Percentiles rank a stretch among this genome's conserved stretches.
Evolutionary conservation across 2,329 filamentous ascomycete genomes (phyloP).

Genomic region (Claviceps spartinae): DNA sequence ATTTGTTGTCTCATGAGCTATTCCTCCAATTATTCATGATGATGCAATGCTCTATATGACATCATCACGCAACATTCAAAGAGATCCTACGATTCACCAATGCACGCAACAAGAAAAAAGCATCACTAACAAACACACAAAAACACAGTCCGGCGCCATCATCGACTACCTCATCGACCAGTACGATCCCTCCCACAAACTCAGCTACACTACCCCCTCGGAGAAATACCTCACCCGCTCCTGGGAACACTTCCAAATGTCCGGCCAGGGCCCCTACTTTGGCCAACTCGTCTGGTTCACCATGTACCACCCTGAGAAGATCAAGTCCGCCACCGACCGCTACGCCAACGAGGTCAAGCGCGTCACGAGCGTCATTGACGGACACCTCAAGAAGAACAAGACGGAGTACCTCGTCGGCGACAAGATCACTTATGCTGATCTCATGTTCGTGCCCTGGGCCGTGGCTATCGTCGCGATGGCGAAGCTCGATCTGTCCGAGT

Average conservation of each 20-base stretch:
- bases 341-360: conserved; percentile 17
- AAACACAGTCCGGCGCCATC: conserved; percentile 11
- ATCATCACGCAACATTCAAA: too few relatives aligned
- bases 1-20: too few relatives aligned
- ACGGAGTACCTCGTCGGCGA: conserved; percentile 12
- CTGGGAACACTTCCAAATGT: conserved; percentile 12
- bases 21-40: too few relatives aligned
- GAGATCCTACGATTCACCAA: too few relatives aligned
- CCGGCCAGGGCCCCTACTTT: conserved; percentile 18
- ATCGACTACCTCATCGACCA: conserved; percentile 13
- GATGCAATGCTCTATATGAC: too few relatives aligned
- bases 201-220: conserved; percentile 5
- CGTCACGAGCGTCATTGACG: conserved; percentile 15
- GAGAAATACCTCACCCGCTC: conserved; percentile 8
- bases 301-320: conserved; percentile 10
- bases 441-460: conserved; percentile 14
- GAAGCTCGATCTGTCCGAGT: neutral
- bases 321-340: conserved; percentile 16
- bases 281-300: conserved; percentile 14
- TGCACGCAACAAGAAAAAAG: neutral
- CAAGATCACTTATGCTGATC: conserved; percentile 13
- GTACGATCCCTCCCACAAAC: conserved; percentile 10
- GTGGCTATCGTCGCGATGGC: neutral
- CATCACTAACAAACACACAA: neutral
- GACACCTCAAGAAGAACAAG: conserved; percentile 10